Evolutionary conservation across 2,329 filamentous ascomycete genomes (phyloP), one percentile per base, ranked within the genome.

Genomic region (Alternaria burnsii): DNA sequence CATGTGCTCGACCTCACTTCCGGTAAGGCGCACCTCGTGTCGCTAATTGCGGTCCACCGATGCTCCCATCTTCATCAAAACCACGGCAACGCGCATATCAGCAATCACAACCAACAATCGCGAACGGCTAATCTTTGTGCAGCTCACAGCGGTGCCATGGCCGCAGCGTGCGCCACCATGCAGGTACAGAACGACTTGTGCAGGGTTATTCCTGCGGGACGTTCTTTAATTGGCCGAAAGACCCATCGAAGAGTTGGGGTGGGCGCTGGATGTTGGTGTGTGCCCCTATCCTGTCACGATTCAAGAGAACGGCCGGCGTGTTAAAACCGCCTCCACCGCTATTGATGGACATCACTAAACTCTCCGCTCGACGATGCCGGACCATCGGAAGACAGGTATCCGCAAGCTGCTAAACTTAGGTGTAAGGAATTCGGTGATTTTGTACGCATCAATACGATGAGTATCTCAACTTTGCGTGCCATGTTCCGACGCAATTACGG

Each of bases 181-280:
- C 68, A 71, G 69, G 69, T 69, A 71, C 69, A 61, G 48, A 59
- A 60, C 46, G 65, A 63, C 55, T 55, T 52, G 55, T 56, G 59
- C 61, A 44, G 36, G 56, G 57, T 34, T 22, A 32, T 48, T 32
- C 47, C 57, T 63, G 59, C 47, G 18, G 52, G 47, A 51, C 63
- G 41, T 47, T 57, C 41, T 43, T 60, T 61, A 52, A 68, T 68
- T 72, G 68, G 67, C 55, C 58, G 51, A 58, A 48, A 34, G 32
- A 43, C 58, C 47, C 68, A 66, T 66, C 58, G 48, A 55, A 52
- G 63, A 53, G 59, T 56, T 58, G 58, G 62, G 55, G 52, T 57
- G 51, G 53, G 58, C 64, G 62, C 59, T 36, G 32, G 32, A 36
- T 6, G 32, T 36, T 36, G 32, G 32, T 7, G 32, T 36, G 32